Conservation (phyloP, 768 basidiomycete genomes). For the Botryobasidium botryosum region DNA sequence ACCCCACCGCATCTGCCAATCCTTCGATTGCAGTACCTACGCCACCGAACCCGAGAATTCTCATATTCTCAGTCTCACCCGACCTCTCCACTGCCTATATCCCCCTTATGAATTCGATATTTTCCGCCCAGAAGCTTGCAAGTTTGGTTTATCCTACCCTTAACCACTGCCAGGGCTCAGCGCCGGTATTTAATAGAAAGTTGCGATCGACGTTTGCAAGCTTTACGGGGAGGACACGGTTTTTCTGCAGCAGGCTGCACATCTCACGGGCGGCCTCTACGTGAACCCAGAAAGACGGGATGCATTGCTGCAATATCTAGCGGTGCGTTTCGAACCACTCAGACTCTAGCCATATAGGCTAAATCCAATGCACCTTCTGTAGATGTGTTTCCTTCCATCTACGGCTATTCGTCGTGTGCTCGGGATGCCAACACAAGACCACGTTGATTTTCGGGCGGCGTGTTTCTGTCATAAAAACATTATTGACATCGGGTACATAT, state of each 20-base stretch:
- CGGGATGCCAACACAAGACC: conserved; percentile 82
- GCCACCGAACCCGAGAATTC: conserved; percentile 38
- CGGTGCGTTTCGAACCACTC: conserved; percentile 28
- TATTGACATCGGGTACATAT: conserved; percentile 92
- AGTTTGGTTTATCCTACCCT: conserved; percentile 17
- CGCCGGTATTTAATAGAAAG: conserved; percentile 40
- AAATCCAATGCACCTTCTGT: not conserved
- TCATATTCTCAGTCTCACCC: conserved; percentile 81
- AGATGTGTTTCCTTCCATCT: conserved; percentile 76
- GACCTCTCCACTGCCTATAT: conserved; percentile 85
- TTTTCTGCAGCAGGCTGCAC: conserved; percentile 93
- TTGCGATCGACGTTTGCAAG: conserved; percentile 92
- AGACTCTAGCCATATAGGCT: not conserved
- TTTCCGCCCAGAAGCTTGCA: conserved; percentile 94
- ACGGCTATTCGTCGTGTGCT: conserved; percentile 57
- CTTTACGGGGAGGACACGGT: conserved; percentile 78
- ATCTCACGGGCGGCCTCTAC: conserved; percentile 89
- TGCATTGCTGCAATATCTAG: conserved; percentile 82
- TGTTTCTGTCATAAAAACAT: conserved; percentile 99
- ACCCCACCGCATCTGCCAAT: conserved; percentile 17
- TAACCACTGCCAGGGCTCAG: not conserved
- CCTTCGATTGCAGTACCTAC: conserved; percentile 16
- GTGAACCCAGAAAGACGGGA: conserved; percentile 66
- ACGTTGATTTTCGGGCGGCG: conserved; percentile 90
- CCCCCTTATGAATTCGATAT: conserved; percentile 97